Percentiles rank a stretch among this genome's conserved stretches.
phyloP scores from a whole-genome alignment of 768 basidiomycete genomes.

The Tulasnella sp. region DNA sequence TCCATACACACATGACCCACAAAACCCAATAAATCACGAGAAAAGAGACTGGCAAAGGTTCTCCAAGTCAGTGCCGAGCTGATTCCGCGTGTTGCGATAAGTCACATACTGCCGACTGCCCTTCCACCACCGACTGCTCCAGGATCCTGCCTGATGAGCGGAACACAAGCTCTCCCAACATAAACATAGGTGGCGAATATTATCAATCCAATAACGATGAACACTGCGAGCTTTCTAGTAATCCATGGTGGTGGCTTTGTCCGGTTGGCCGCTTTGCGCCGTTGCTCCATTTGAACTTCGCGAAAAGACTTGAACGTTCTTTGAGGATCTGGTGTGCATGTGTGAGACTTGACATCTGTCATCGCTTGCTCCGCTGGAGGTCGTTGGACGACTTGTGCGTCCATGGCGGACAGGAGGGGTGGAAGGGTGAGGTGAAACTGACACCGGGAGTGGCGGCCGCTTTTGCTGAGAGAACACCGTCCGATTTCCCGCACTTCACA shows the following conservation, averaged over 20 bases:
- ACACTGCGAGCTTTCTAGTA: conserved; percentile 62
- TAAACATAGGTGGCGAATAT: conserved; percentile 75
- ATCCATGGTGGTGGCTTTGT: conserved; percentile 58
- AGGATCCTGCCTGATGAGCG: conserved; percentile 54
- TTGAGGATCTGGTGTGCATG: neutral
- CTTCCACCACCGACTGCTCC: conserved; percentile 45
- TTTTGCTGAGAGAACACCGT: neutral
- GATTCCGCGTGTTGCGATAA: neutral
- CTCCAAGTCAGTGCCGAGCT: neutral
- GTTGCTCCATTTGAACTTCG: conserved; percentile 5
- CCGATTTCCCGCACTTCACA: neutral
- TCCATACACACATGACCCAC: conserved; percentile 70
- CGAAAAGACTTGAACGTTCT: conserved; percentile 12
- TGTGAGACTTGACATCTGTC: neutral
- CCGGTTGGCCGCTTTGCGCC: neutral
- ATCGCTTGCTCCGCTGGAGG: neutral
- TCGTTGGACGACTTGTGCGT: neutral
- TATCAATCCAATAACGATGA: conserved; percentile 54
- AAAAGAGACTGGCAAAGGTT: conserved; percentile 51
- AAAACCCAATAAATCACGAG: conserved; percentile 60
- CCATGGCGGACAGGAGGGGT: neutral
- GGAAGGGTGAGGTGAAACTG: neutral
- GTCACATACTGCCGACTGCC: conserved; percentile 58
- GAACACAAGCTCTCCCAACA: conserved; percentile 62
- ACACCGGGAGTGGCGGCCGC: conserved; percentile 3